phyloP scores from a whole-genome alignment of 208 protist genomes.

The Acanthamoeba polyphaga region DNA sequence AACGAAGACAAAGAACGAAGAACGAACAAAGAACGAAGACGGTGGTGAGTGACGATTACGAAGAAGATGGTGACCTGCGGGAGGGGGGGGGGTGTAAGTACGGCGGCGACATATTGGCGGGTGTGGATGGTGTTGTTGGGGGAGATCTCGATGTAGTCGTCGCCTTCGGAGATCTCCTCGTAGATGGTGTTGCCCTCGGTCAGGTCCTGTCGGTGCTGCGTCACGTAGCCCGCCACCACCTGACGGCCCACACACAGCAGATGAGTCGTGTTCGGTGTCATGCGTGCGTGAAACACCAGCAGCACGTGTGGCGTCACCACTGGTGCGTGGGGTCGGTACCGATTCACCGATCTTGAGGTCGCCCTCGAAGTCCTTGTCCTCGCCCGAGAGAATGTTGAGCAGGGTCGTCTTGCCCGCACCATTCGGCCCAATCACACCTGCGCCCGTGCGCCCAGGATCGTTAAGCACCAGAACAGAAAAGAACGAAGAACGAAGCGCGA shows the following conservation, averaged over 20 bases:
- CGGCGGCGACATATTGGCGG: constrained; percentile 72
- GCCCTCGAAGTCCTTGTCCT: constrained; percentile 75
- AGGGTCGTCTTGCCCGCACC: constrained; percentile 87
- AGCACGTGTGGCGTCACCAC: too few species aligned
- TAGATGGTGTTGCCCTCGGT: constrained; percentile 79
- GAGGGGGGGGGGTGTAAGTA: neutral
- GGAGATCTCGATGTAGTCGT: constrained; percentile 64
- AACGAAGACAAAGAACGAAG: neutral
- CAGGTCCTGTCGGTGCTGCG: constrained; percentile 73
- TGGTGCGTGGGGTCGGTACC: constrained; percentile 8
- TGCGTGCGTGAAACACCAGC: too few species aligned
- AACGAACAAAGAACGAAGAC: too few species aligned
- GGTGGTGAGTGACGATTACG: too few species aligned
- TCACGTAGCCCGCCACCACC: constrained; percentile 74
- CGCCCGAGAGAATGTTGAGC: constrained; percentile 78
- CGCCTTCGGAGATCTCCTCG: constrained; percentile 81
- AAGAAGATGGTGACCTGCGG: neutral
- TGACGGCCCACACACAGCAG: neutral
- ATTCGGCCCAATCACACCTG: constrained; percentile 86
- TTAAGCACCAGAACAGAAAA: too few species aligned
- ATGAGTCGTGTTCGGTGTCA: too few species aligned
- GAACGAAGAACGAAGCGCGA: too few species aligned
- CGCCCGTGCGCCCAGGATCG: neutral
- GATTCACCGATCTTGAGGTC: constrained; percentile 76
- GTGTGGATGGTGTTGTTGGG: constrained; percentile 74